Evolutionary conservation across 768 basidiomycete genomes (phyloP), one percentile per base, ranked within the genome.

Genomic region (Trametes sanguinea): DNA sequence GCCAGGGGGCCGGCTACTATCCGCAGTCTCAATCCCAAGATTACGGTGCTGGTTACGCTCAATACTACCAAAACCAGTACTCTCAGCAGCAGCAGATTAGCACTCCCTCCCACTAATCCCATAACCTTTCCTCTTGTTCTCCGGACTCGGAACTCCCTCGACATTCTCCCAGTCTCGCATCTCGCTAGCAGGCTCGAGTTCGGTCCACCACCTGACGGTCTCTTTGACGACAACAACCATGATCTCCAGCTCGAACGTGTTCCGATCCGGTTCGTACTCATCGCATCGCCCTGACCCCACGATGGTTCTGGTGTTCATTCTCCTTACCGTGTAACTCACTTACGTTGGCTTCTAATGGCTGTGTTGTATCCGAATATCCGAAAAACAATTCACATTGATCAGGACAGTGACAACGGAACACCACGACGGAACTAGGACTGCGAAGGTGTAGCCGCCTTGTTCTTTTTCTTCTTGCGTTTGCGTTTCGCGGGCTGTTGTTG

Each of bases 51-150:
- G 90, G 85, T 73, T 94, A 94, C 64, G 89, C 91, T 46, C 83
- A 90, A 63, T 94, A 94, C 74, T 94, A 94, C 76, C 91, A 93
- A 79, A 85, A 84, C 74, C 91, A 92, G 82, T 93, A 92, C 71
- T 81, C 87, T 65, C 90, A 92, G 74, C 87, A 89, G 76, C 86
- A 89, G 76, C 86, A 86, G 75, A 72, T 82, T 73, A 80, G 74
- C 70, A 75, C 77, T n/a, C 73, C 77, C 37, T 62, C 76, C 42
- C 70, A 76, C 67, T 78, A 72, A 71, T 61, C 51, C 54, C 56
- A 60, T 61, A 45, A 50, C 57, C 39, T 11, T 42, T 51, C 35
- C 51, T 22, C 22, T 22, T 22, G 22, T 22, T 22, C 22, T 22
- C 22, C 22, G 22, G 29, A 29, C 29, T 33, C 63, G 62, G 61